phyloP scores from a whole-genome alignment of 2,329 filamentous ascomycete genomes.

The Rutstroemia sydowiana region DNA sequence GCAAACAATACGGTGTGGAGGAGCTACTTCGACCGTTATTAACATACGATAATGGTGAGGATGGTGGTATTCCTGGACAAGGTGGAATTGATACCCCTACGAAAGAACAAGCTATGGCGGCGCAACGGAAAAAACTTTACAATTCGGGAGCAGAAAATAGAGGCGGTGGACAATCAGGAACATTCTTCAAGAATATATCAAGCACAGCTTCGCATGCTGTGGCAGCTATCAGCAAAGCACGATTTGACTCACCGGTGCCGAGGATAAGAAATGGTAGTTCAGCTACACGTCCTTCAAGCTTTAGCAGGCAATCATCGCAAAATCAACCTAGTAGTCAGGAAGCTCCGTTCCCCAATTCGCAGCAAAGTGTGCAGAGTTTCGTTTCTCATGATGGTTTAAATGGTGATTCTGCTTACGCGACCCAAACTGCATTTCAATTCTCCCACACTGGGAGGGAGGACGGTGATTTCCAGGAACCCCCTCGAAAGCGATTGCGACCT shows the following conservation, averaged over 20 bases:
- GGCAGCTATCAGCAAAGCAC: slow-evolving; percentile 91
- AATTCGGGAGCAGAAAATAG: slow-evolving; percentile 65
- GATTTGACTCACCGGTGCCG: slow-evolving; percentile 80
- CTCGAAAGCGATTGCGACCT: slow-evolving; percentile 65
- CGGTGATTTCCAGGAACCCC: slow-evolving; percentile 62
- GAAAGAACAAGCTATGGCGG: slow-evolving; percentile 98
- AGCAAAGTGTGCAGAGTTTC: slow-evolving; percentile 71
- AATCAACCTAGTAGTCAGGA: slow-evolving; percentile 54
- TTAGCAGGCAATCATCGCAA: slow-evolving; percentile 66
- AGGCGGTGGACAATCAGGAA: slow-evolving; percentile 62
- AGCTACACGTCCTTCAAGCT: slow-evolving; percentile 59
- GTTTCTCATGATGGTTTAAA: slow-evolving; percentile 67
- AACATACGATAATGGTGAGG: slow-evolving; percentile 73
- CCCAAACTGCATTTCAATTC: slow-evolving; percentile 36
- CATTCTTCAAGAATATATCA: slow-evolving; percentile 96
- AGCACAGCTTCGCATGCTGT: slow-evolving; percentile 88
- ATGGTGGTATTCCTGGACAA: slow-evolving; percentile 63
- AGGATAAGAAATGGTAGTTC: slow-evolving; percentile 52
- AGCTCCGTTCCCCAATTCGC: slow-evolving; percentile 67
- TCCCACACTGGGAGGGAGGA: slow-evolving; percentile 32
- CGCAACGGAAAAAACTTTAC: slow-evolving; percentile 86
- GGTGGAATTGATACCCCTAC: slow-evolving; percentile 87
- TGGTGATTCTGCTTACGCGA: slow-evolving; percentile 60
- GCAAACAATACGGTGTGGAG: slow-evolving; percentile 71
- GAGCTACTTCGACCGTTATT: slow-evolving; percentile 67